Percentiles rank a stretch among this genome's conserved stretches.
Evolutionary conservation across 2,329 filamentous ascomycete genomes (phyloP).

Genomic region (Didymella pinodella): DNA sequence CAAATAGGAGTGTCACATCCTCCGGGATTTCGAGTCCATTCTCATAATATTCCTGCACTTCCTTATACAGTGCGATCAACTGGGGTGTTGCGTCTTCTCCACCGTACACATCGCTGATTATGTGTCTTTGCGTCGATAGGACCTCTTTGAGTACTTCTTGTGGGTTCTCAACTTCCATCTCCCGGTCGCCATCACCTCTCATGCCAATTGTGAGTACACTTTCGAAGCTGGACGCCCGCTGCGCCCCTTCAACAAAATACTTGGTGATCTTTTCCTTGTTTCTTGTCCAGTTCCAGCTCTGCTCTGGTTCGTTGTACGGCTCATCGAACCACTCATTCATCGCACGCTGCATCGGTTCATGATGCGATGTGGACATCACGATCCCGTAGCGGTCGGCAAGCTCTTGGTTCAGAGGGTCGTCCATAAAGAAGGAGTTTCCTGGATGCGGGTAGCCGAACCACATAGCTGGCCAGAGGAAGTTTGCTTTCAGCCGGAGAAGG

Average conservation of each 20-base stretch:
- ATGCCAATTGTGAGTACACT: not conserved
- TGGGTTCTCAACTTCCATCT: not conserved
- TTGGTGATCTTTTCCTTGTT: not conserved
- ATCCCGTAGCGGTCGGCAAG: not conserved
- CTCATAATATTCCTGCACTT: not conserved
- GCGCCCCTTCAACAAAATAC: not conserved
- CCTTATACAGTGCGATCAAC: not conserved
- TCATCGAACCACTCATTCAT: not conserved
- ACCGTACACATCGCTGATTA: not conserved
- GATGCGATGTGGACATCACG: not conserved
- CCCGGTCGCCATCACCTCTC: not conserved
- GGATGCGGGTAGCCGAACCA: not conserved
- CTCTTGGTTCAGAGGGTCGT: not conserved
- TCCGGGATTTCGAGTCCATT: not conserved
- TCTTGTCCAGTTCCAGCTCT: not conserved
- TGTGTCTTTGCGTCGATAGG: not conserved
- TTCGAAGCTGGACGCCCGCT: not conserved
- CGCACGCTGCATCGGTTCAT: not conserved
- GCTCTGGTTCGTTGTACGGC: not conserved
- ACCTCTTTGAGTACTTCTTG: not conserved
- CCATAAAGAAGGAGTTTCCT: not conserved
- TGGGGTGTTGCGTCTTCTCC: not conserved
- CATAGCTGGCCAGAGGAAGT: not conserved
- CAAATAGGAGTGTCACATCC: not conserved
- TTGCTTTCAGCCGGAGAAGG: not conserved